Base-by-base conservation (phyloP, 257 asterid species). In the Lithospermum erythrorhizon region DNA sequence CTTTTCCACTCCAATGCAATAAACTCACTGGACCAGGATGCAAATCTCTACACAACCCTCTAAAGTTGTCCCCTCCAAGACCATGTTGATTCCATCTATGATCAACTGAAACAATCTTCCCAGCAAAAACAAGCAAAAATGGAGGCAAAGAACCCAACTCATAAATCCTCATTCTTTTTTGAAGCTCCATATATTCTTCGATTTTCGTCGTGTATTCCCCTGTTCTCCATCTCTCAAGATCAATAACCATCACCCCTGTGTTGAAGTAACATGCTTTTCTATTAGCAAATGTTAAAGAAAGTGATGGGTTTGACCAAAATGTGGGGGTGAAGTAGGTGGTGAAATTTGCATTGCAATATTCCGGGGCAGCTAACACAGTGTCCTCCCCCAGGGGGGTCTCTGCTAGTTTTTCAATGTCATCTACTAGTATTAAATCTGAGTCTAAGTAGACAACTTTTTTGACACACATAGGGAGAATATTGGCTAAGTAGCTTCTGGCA, bases 1-100 rank as follows among this genome's bases (percentile, higher is more conserved):
- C 98, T 72, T 90, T 90, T 8, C 98, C 98, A 63, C 98, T 90
- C 98, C 98, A 90, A 63, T 90, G 98, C 64, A 90, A 60, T 27
- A 90, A 68, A 65, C 98, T 90, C 6, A 87, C 98, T 0, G 94
- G 94, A 0, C 98, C 98, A 0, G 96, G 96, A 67, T 90, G 98
- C 68, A 90, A 77, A 74, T 90, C 82, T 68, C 98, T 72, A 75
- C 98, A 90, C 6, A 90, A 95, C 41, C 98, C 98, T 0, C 91
- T 79, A 45, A 75, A 90, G 45, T 90, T 90, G 15, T 90, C 98
- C 2, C 98, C 98, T 0, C 98, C 98, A 0, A 90, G 82, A 6
- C 98, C 98, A 29, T 89, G 95, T 59, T 90, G 97, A 32, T 90
- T 90, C 97, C 97, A 90, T 47, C 82, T 41, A 70, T 90, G 96